Conservation (phyloP, 768 basidiomycete species). For the Tricholoma hemisulphureum region DNA sequence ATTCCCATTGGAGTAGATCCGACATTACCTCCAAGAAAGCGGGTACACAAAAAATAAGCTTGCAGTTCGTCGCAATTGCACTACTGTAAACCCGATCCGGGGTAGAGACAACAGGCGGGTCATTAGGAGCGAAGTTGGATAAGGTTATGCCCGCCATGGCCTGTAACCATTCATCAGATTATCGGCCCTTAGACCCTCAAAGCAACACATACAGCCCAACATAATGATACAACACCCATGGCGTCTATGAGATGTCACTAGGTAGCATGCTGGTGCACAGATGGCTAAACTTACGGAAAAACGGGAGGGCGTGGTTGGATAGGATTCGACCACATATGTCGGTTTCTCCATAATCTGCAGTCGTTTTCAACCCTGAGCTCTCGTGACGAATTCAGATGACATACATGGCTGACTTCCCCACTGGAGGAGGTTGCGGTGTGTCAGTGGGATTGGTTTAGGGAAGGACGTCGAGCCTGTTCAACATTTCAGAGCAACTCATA, state of each 20-base stretch:
- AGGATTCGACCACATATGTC: too few species aligned
- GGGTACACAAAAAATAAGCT: conserved; percentile 24
- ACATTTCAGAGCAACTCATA: too few species aligned
- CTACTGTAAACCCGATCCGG: conserved; percentile 19
- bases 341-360: too few species aligned
- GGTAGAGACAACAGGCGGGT: too few species aligned
- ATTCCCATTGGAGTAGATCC: too few species aligned
- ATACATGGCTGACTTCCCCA: too few species aligned
- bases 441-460: too few species aligned
- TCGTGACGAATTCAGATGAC: too few species aligned
- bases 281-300: conserved; percentile 17
- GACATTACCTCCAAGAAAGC: conserved; percentile 20
- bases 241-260: conserved; percentile 6
- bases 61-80: conserved; percentile 15
- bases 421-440: too few species aligned
- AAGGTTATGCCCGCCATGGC: conserved; percentile 15
- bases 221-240: conserved; percentile 18
- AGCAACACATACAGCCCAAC: conserved; percentile 14
- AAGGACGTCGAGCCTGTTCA: too few species aligned
- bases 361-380: too few species aligned
- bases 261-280: neutral
- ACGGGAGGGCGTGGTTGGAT: too few species aligned
- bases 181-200: neutral
- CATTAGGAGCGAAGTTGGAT: conserved; percentile 14
- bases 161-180: neutral